Conservation (phyloP, 2,329 filamentous ascomycete species). For the Endothia cerciana region DNA sequence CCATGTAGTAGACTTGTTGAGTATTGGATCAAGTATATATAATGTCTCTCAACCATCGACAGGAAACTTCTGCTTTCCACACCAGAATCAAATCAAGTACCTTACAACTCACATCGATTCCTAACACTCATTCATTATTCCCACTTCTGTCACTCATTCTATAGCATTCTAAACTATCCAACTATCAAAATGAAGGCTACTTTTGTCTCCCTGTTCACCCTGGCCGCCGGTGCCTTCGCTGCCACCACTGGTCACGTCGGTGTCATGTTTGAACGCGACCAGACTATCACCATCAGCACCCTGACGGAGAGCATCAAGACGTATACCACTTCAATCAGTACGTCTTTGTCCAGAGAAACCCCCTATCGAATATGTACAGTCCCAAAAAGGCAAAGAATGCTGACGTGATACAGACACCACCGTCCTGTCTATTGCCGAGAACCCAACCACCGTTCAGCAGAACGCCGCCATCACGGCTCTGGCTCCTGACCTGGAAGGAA, state of each 20-base stretch:
- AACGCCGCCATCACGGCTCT: conserved; percentile 32
- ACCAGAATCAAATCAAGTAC: background rate
- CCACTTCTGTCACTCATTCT: conserved; percentile 12
- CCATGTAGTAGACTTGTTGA: background rate
- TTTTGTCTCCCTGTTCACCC: conserved; percentile 33
- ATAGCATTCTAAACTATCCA: background rate
- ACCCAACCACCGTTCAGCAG: conserved; percentile 31
- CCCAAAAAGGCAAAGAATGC: background rate
- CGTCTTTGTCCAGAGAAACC: conserved; percentile 11
- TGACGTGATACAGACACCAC: conserved; percentile 32
- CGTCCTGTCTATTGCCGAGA: conserved; percentile 30
- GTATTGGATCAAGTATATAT: background rate
- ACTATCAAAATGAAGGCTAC: conserved; percentile 34
- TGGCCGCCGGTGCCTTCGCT: conserved; percentile 33
- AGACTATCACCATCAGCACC: conserved; percentile 33
- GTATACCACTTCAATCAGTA: conserved; percentile 38
- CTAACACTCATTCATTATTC: background rate
- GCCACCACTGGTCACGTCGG: conserved; percentile 30
- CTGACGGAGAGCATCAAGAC: conserved; percentile 31
- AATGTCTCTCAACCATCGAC: background rate
- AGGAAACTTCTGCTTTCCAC: background rate
- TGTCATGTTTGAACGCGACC: conserved; percentile 32
- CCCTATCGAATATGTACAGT: background rate
- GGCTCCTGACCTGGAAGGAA: conserved; percentile 34
- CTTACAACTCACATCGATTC: background rate